Evolutionary conservation across 805 yeast genomes (phyloP).

Genomic region (Cyberlindnera saturnus): DNA sequence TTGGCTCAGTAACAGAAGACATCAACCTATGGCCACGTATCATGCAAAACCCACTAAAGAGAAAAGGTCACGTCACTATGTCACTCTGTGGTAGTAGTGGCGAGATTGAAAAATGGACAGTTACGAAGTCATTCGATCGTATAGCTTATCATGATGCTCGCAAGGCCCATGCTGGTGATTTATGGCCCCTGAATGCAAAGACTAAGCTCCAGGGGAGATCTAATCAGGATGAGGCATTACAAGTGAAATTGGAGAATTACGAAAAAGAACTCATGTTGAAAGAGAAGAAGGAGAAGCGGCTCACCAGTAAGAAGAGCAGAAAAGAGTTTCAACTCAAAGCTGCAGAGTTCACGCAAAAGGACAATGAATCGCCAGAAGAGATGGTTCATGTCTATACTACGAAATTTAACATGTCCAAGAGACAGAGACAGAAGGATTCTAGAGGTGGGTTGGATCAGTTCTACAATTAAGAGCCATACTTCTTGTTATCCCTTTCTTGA

Average conservation of each 20-base stretch:
- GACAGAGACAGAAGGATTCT: constrained; percentile 22
- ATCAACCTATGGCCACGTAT: constrained; percentile 63
- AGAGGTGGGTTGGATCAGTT: constrained; percentile 9
- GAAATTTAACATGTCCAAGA: constrained; percentile 20
- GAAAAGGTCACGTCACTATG: constrained; percentile 76
- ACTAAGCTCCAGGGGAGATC: constrained; percentile 34
- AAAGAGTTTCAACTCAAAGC: constrained; percentile 11
- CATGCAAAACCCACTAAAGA: constrained; percentile 62
- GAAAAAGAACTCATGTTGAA: constrained; percentile 23
- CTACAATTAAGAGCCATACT: not conserved
- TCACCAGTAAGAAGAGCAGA: constrained; percentile 12
- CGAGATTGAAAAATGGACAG: constrained; percentile 77
- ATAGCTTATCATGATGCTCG: constrained; percentile 86
- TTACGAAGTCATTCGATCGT: constrained; percentile 71
- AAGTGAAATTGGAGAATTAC: constrained; percentile 29
- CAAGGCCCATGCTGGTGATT: constrained; percentile 76
- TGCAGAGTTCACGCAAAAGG: constrained; percentile 10
- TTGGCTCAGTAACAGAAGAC: constrained; percentile 17
- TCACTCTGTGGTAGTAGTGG: constrained; percentile 80
- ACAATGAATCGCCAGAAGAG: constrained; percentile 16
- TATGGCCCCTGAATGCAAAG: constrained; percentile 75
- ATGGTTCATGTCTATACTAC: constrained; percentile 20
- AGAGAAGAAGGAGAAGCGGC: constrained; percentile 11
- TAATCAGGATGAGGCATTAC: constrained; percentile 25
- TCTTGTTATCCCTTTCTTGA: not conserved